A percentile compares a stretch with the other conserved stretches of the same genome.
Conservation (phyloP, 192 early-diverging fungal species). For the Gamsiella multidivaricata region DNA sequence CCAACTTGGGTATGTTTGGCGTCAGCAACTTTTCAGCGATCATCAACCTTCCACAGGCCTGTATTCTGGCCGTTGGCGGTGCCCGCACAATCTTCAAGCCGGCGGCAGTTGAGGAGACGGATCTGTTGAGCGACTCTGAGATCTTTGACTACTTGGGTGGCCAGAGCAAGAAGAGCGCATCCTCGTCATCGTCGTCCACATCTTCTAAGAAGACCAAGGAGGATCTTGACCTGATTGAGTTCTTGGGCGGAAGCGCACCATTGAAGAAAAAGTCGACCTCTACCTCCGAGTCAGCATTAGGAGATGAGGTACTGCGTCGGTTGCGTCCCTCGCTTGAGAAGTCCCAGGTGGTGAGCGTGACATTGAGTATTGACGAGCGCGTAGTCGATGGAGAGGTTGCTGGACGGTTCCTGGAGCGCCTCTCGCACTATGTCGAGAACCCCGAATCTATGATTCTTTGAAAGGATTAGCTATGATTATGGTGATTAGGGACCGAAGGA, state of each 20-base stretch:
- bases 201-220: constrained; percentile 41
- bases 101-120: constrained; percentile 39
- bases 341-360: constrained; percentile 55
- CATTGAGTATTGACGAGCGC: constrained; percentile 60
- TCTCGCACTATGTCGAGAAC: constrained; percentile 63
- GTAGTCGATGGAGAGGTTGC: constrained; percentile 56
- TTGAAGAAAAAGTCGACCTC: constrained; percentile 43
- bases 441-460: constrained; percentile 60
- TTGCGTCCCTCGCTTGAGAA: constrained; percentile 38
- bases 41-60: constrained; percentile 87
- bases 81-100: constrained; percentile 46
- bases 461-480: constrained; percentile 3
- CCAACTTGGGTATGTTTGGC: constrained; percentile 93
- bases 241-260: constrained; percentile 52
- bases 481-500: neutral
- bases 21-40: constrained; percentile 89
- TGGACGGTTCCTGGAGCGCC: constrained; percentile 57
- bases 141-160: constrained; percentile 53
- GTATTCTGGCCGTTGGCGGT: constrained; percentile 83
- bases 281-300: constrained; percentile 36
- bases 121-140: constrained; percentile 43
- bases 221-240: constrained; percentile 60
- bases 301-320: constrained; percentile 46
- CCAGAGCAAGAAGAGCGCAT: constrained; percentile 12
- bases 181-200: constrained; percentile 39